Evolutionary conservation across 768 basidiomycete species (phyloP).

Genomic region (Asterophora parasitica): DNA sequence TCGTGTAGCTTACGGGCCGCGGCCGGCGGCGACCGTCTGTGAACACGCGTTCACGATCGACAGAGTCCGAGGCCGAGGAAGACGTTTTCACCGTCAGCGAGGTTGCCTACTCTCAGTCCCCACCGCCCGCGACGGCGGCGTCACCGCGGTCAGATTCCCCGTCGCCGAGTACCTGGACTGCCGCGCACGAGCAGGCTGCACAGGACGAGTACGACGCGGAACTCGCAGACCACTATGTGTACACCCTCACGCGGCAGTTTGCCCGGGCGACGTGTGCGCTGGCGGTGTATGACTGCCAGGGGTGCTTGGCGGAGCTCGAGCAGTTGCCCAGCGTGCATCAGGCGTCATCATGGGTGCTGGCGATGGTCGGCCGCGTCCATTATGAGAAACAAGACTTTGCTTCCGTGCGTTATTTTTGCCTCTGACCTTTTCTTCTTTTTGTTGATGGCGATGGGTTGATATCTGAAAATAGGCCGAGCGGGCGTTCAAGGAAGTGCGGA

Average conservation of each 20-base stretch:
- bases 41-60: conserved; percentile 54
- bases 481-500: conserved; percentile 77
- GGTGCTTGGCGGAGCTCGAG: conserved; percentile 73
- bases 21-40: conserved; percentile 57
- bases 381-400: conserved; percentile 89
- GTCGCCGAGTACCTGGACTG: conserved; percentile 57
- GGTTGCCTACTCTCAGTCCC: conserved; percentile 56
- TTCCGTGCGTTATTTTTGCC: conserved; percentile 53
- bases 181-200: conserved; percentile 63
- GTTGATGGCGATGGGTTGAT: not conserved
- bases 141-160: conserved; percentile 66
- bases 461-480: conserved; percentile 67
- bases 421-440: conserved; percentile 20
- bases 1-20: conserved; percentile 32
- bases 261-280: conserved; percentile 75
- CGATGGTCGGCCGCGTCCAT: conserved; percentile 80
- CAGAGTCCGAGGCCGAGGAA: conserved; percentile 72
- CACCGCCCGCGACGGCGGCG: conserved; percentile 45
- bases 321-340: conserved; percentile 70
- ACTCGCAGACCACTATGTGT: conserved; percentile 78
- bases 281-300: conserved; percentile 69
- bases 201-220: conserved; percentile 68
- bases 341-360: conserved; percentile 70
- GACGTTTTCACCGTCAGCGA: conserved; percentile 42
- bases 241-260: conserved; percentile 76